These are phyloP conservation scores for Porcisia hertigi DNA, from an alignment of 208 protist species.

Conservation along the genomic window DNA sequence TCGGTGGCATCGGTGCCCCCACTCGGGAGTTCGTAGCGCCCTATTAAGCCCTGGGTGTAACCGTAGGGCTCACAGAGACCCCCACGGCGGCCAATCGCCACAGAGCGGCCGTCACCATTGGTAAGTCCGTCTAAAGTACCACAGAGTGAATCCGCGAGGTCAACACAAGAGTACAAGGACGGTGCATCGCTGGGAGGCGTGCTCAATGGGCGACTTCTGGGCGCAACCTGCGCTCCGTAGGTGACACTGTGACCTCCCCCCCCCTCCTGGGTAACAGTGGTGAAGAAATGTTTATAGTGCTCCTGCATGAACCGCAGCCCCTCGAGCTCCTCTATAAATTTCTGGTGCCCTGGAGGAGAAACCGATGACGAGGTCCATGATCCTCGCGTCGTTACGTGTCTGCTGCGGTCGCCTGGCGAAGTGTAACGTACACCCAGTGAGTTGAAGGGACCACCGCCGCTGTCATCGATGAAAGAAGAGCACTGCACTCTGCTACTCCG, in stretches of 20 bases:
- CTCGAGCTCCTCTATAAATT: constrained; percentile 16
- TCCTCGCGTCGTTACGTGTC: background rate
- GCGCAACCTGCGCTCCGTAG: background rate
- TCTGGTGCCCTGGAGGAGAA: background rate
- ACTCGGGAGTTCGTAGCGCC: background rate
- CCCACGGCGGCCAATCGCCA: background rate
- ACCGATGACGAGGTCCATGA: background rate
- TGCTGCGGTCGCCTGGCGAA: background rate
- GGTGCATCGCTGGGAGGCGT: background rate
- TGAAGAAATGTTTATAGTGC: constrained; percentile 5
- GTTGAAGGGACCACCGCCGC: background rate
- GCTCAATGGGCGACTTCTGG: background rate
- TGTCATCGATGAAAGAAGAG: background rate
- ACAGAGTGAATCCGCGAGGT: background rate
- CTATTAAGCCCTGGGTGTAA: background rate
- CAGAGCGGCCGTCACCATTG: background rate
- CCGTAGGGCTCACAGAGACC: background rate
- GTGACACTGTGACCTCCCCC: background rate
- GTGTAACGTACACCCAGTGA: no score
- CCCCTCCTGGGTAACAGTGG: no score
- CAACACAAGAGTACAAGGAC: background rate
- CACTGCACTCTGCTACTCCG: background rate
- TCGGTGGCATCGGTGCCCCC: background rate
- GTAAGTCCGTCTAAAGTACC: background rate
- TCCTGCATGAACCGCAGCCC: constrained; percentile 12